These are phyloP conservation scores for Puccinia novopanici DNA, from an alignment of 1,284 basidiomycete species.

Conservation along the genomic window DNA sequence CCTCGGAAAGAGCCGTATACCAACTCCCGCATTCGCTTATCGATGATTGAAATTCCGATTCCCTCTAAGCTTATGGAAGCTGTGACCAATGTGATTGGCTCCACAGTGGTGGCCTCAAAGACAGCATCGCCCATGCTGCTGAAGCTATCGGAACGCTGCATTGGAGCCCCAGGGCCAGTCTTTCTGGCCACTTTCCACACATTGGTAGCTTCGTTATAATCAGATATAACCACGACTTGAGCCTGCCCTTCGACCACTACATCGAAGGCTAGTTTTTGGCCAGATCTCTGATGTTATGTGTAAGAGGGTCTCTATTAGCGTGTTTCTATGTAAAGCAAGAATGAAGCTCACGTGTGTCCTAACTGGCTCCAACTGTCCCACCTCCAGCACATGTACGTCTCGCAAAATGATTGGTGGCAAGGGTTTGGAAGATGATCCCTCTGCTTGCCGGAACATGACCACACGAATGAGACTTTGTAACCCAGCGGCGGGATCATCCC, in stretches of 20 bases:
- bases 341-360: constrained; percentile 65
- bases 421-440: constrained; percentile 49
- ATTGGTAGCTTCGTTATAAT: constrained; percentile 82
- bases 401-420: constrained; percentile 58
- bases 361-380: constrained; percentile 88
- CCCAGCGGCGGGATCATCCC: constrained; percentile 50
- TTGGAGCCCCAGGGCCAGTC: constrained; percentile 61
- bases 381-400: constrained; percentile 89
- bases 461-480: constrained; percentile 47
- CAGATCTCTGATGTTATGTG: constrained; percentile 56
- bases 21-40: constrained; percentile 83
- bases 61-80: constrained; percentile 81
- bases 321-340: neutral
- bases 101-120: constrained; percentile 81
- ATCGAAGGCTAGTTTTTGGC: constrained; percentile 76
- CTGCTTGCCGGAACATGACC: constrained; percentile 61
- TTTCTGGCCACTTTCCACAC: constrained; percentile 75
- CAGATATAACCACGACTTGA: constrained; percentile 83
- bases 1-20: constrained; percentile 80
- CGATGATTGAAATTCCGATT: constrained; percentile 88
- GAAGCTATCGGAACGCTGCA: constrained; percentile 71
- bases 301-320: neutral
- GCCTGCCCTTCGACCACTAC: constrained; percentile 85
- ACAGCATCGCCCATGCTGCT: constrained; percentile 69
- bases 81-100: constrained; percentile 70